phyloP scores from a whole-genome alignment of 371 early-diverging fungal genomes.

The Mortierella sp. region DNA sequence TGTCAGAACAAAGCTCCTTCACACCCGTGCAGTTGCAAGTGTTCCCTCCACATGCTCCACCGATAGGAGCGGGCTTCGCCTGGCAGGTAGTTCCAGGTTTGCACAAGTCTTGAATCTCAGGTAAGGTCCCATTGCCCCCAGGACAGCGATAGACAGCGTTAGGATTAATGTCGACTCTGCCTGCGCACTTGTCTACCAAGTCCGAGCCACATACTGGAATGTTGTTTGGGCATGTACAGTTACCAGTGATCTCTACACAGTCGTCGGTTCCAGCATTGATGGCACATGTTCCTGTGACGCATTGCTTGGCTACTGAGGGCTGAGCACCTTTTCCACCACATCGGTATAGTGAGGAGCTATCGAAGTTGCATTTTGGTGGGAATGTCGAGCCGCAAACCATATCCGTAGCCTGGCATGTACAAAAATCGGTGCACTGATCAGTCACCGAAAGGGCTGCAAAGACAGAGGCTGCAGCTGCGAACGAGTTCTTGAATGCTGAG shows the following conservation, averaged over 20 bases:
- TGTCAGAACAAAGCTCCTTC: background rate
- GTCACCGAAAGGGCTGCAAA: background rate
- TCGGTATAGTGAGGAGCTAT: too few species aligned
- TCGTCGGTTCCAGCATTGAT: background rate
- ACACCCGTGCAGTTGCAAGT: background rate
- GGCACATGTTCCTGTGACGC: background rate
- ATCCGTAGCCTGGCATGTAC: too few species aligned
- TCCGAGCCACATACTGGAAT: background rate
- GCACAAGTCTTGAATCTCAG: background rate
- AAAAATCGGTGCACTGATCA: background rate
- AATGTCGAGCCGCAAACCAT: too few species aligned
- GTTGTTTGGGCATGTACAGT: conserved; percentile 2
- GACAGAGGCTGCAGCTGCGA: background rate
- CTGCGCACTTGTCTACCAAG: too few species aligned
- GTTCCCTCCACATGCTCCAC: conserved; percentile 1
- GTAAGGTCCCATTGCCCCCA: background rate
- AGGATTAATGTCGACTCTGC: background rate
- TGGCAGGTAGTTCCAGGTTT: too few species aligned
- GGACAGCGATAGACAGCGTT: background rate
- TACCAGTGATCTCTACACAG: too few species aligned
- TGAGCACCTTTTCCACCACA: too few species aligned
- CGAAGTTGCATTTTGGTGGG: too few species aligned
- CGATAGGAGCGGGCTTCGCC: background rate
- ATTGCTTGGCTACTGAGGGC: too few species aligned
- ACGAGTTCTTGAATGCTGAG: background rate